phyloP scores from a whole-genome alignment of 2,329 filamentous ascomycete genomes.

The Diaporthe vexans region DNA sequence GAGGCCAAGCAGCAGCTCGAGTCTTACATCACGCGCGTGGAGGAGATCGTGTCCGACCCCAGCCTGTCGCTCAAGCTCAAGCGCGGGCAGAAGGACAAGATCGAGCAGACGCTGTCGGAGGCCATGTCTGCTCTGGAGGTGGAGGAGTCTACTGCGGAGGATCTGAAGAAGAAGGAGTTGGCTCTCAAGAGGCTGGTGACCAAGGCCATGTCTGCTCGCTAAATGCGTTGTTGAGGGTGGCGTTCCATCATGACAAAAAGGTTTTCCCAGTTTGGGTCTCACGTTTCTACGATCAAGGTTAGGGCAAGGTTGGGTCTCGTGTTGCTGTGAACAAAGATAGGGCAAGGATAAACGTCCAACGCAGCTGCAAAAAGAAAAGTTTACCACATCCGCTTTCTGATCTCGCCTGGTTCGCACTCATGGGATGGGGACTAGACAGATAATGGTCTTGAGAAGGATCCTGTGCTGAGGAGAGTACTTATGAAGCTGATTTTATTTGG shows the following conservation, averaged over 20 bases:
- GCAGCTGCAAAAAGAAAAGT: constrained; percentile 19
- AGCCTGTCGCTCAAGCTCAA: constrained; percentile 97
- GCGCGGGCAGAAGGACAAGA: constrained; percentile 99
- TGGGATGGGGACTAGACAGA: too few relatives aligned
- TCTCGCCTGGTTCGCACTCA: constrained; percentile 2
- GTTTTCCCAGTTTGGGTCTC: constrained; percentile 6
- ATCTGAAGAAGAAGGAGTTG: constrained; percentile 99
- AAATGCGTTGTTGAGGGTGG: constrained; percentile 55
- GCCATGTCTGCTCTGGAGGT: constrained; percentile 98
- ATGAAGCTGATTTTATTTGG: too few relatives aligned
- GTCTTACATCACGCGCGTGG: constrained; percentile 97
- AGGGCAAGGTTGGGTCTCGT: constrained; percentile 32
- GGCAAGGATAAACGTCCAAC: constrained; percentile 10
- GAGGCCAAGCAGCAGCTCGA: constrained; percentile 99
- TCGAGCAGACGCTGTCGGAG: constrained; percentile 95
- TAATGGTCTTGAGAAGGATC: too few relatives aligned
- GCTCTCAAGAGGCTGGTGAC: constrained; percentile 97
- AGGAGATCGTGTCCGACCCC: constrained; percentile 98
- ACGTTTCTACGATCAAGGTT: constrained; percentile 40
- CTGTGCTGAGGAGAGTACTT: too few relatives aligned
- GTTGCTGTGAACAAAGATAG: not conserved
- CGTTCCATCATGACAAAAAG: constrained; percentile 23
- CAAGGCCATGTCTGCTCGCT: constrained; percentile 96
- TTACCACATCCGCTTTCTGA: constrained; percentile 23
- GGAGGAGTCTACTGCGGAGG: constrained; percentile 90